Evolutionary conservation across 2,329 filamentous ascomycete genomes (phyloP).

Genomic region (Phaeosphaeriaceae sp.): DNA sequence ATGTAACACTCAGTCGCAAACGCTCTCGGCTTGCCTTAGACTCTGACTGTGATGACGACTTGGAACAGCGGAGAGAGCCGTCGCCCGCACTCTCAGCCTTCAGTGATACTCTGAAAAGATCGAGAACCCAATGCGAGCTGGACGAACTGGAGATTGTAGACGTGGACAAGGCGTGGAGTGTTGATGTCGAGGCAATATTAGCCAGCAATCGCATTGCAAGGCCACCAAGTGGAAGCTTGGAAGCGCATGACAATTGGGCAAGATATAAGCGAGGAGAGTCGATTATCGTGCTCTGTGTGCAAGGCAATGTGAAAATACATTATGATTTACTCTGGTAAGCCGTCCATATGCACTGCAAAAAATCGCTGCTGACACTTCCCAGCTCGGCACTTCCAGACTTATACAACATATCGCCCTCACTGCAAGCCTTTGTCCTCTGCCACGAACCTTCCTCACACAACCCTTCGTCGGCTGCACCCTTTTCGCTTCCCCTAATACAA

Average conservation of each 20-base stretch:
- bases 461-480: slow-evolving; percentile 28
- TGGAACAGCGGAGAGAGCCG: slow-evolving; percentile 22
- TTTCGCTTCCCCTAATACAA: slow-evolving; percentile 42
- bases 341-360: background rate
- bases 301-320: slow-evolving; percentile 43
- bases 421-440: slow-evolving; percentile 45
- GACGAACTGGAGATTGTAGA: slow-evolving; percentile 42
- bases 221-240: slow-evolving; percentile 19
- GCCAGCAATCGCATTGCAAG: slow-evolving; percentile 30
- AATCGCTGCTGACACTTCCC: slow-evolving; percentile 4
- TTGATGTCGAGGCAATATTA: slow-evolving; percentile 41
- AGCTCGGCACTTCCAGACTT: slow-evolving; percentile 39
- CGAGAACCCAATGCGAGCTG: slow-evolving; percentile 44
- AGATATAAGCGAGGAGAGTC: slow-evolving; percentile 26
- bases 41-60: slow-evolving; percentile 31
- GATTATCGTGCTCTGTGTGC: slow-evolving; percentile 41
- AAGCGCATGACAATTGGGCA: slow-evolving; percentile 36
- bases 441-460: slow-evolving; percentile 40
- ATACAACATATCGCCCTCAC: slow-evolving; percentile 37
- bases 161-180: slow-evolving; percentile 38
- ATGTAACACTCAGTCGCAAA: slow-evolving; percentile 39
- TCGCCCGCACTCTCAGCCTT: slow-evolving; percentile 25
- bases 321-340: slow-evolving; percentile 46
- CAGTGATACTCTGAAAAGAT: slow-evolving; percentile 41
- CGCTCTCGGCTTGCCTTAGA: slow-evolving; percentile 36